Evolutionary conservation across 2,329 filamentous ascomycete species (phyloP).

Genomic region (Stagonosporopsis rhizophila): DNA sequence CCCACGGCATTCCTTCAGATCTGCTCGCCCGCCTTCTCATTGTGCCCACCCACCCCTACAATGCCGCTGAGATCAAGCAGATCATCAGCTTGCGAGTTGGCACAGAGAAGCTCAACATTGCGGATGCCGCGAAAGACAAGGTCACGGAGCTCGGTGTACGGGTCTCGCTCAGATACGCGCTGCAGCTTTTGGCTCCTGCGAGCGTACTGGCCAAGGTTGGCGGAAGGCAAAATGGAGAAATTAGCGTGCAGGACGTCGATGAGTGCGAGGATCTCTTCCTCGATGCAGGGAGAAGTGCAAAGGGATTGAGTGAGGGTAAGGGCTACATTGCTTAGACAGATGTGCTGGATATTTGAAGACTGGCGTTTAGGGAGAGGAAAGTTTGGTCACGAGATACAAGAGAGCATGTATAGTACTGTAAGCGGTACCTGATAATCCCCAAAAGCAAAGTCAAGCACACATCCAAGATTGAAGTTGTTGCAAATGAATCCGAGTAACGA

Average conservation of each 20-base stretch:
- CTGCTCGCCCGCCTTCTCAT: constrained; percentile 94
- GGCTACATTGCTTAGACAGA: constrained; percentile 46
- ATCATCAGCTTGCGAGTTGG: constrained; percentile 86
- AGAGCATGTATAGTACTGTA: constrained; percentile 7
- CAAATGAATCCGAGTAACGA: not conserved
- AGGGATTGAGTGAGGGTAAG: constrained; percentile 34
- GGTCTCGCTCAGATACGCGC: constrained; percentile 88
- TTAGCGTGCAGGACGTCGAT: constrained; percentile 63
- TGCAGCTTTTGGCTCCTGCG: constrained; percentile 88
- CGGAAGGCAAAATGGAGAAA: constrained; percentile 55
- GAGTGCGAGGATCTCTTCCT: constrained; percentile 57
- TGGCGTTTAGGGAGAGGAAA: not conserved
- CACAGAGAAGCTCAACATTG: constrained; percentile 80
- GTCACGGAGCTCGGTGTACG: constrained; percentile 85
- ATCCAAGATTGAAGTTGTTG: not conserved
- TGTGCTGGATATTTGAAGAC: constrained; percentile 17
- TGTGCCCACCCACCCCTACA: constrained; percentile 91
- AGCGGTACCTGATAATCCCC: not conserved
- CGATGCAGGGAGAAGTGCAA: constrained; percentile 58
- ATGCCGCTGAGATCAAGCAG: constrained; percentile 85
- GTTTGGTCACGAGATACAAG: not conserved
- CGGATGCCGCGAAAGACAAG: constrained; percentile 83
- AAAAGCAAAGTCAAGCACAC: not conserved
- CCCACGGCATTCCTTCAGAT: constrained; percentile 93
- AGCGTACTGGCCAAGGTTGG: constrained; percentile 86